Evolutionary conservation across 805 yeast species (phyloP).

Genomic region (Candida caryicola): DNA sequence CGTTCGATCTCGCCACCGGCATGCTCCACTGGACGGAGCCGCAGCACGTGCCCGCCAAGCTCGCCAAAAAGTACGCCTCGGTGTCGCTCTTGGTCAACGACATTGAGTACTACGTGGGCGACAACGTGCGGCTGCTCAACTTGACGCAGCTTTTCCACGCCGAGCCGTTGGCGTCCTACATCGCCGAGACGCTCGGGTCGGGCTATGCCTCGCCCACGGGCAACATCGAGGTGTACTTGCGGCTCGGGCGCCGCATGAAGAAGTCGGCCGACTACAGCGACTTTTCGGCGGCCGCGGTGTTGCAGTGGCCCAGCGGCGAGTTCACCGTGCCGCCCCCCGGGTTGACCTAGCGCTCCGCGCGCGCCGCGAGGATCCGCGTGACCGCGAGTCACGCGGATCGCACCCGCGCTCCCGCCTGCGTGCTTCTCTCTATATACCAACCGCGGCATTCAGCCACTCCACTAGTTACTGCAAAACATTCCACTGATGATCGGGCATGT

Average conservation of each 20-base stretch:
- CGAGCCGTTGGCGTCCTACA: slow-evolving; percentile 20
- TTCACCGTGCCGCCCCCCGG: slow-evolving; percentile 53
- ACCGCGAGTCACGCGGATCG: not conserved
- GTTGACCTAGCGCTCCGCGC: slow-evolving; percentile 36
- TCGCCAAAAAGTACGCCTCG: slow-evolving; percentile 37
- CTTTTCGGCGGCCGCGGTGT: slow-evolving; percentile 60
- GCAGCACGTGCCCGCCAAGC: slow-evolving; percentile 1
- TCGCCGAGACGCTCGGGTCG: slow-evolving; percentile 28
- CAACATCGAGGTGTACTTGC: slow-evolving; percentile 45
- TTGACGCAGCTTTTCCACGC: slow-evolving; percentile 18
- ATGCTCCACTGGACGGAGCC: slow-evolving; percentile 35
- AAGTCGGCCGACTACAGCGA: slow-evolving; percentile 47
- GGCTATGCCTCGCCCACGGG: slow-evolving; percentile 24
- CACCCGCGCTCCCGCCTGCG: not conserved
- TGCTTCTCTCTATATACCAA: no score
- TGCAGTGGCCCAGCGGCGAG: slow-evolving; percentile 59
- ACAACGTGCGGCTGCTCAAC: slow-evolving; percentile 38
- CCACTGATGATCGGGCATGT: no score
- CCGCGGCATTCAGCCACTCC: no score
- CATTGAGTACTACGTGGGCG: slow-evolving; percentile 68
- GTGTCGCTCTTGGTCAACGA: slow-evolving; percentile 75
- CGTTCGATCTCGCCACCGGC: slow-evolving; percentile 28
- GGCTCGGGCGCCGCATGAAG: slow-evolving; percentile 53
- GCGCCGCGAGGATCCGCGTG: not conserved
- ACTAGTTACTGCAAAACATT: no score